Conservation (phyloP, 352 stramenopile genomes). For the Phytophthora pinifolia region DNA sequence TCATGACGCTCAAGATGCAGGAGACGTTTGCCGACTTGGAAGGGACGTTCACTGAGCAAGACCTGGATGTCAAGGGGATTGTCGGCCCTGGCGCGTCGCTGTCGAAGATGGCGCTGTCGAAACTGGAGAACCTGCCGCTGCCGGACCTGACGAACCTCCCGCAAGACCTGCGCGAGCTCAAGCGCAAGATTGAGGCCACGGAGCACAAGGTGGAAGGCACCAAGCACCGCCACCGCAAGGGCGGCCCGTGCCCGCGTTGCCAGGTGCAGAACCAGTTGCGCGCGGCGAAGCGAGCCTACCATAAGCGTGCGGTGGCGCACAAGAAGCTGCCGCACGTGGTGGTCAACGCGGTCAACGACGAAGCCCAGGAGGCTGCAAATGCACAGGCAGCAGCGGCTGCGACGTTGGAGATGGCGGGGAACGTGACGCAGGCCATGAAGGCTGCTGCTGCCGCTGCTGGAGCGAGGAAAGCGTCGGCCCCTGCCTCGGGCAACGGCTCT, state of each 20-base stretch:
- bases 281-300: slow-evolving; percentile 76
- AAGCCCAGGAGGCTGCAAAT: slow-evolving; percentile 37
- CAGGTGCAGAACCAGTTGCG: slow-evolving; percentile 85
- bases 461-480: slow-evolving; percentile 18
- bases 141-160: slow-evolving; percentile 76
- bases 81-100: slow-evolving; percentile 42
- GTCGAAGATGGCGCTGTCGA: slow-evolving; percentile 66
- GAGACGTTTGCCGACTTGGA: slow-evolving; percentile 66
- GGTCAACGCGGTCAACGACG: slow-evolving; percentile 33
- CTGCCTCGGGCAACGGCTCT: slow-evolving; percentile 8
- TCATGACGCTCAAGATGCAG: slow-evolving; percentile 69
- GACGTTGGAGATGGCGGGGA: slow-evolving; percentile 34
- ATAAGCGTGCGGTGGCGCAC: slow-evolving; percentile 79
- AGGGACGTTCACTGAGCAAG: slow-evolving; percentile 66
- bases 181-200: slow-evolving; percentile 84
- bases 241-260: slow-evolving; percentile 74
- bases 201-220: slow-evolving; percentile 86
- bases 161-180: slow-evolving; percentile 79
- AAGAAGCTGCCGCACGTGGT: slow-evolving; percentile 77
- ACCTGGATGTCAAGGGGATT: slow-evolving; percentile 66
- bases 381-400: slow-evolving; percentile 35
- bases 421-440: slow-evolving; percentile 32
- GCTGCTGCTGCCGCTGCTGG: slow-evolving; percentile 15
- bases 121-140: slow-evolving; percentile 69
- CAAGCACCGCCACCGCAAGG: slow-evolving; percentile 87